Evolutionary conservation across 2,329 filamentous ascomycete species (phyloP), one percentile per base, ranked within the genome.

Genomic region (Ilyonectria robusta): DNA sequence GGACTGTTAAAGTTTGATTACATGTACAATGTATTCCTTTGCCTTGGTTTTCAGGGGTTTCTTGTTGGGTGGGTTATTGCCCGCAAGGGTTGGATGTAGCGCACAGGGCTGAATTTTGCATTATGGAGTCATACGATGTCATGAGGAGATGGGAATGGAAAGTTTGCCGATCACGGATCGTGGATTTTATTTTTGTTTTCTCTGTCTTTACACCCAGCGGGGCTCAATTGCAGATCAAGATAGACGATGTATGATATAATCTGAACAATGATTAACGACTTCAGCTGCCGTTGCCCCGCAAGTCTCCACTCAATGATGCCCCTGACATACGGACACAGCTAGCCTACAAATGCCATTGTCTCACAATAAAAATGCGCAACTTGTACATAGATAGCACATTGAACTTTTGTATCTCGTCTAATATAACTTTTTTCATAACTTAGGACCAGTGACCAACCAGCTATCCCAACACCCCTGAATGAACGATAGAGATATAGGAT

Each of bases 181-280:
- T 40, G 40, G 66, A 47, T 35, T 33, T 59, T 58, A n/a, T 42
- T 33, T 37, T 57, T 56, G 51, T 37, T 44, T 58, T 44, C 31
- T 47, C 44, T 50, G 21, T 40, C 29, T 50, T 26, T 48, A 44
- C 57, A 44, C 51, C 53, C 13, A 59, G 59, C 57, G 54, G 44
- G 55, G 33, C 33, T 40, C 51, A 48, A 65, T 13, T 37, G 57
- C 50, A 13, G 35, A 67, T 56, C 46, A 62, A 23, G 46, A 71
- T 67, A 72, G 65, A 74, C 65, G 62, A 73, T 65, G 70, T 65
- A 74, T 74, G 56, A 63, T 72, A 69, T 66, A 71, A 73, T 66
- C 26, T 47, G 33, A 59, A 62, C 55, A 46, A 57, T 29, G 19
- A 58, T 61, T 55, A 59, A 67, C 56, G 23, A 65, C 40, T 51